These are phyloP conservation scores for Entomortierella parvispora DNA, from an alignment of 192 early-diverging fungal species.

Conservation along the genomic window DNA sequence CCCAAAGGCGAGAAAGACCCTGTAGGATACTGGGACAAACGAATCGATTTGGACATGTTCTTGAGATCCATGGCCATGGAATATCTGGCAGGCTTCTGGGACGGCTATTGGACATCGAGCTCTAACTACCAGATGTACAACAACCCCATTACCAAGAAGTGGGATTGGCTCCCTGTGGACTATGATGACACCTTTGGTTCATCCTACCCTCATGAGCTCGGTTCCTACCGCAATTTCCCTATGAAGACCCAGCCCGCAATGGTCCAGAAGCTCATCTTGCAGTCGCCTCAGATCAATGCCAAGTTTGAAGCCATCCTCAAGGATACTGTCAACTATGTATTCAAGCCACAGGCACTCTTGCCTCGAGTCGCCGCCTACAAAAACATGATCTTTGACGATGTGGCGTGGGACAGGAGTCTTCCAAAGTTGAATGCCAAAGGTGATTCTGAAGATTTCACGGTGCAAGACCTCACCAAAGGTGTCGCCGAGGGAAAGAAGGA, in stretches of 20 bases:
- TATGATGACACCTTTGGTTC: constrained; percentile 57
- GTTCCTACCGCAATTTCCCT: constrained; percentile 29
- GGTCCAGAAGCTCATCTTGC: constrained; percentile 44
- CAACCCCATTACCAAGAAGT: constrained; percentile 45
- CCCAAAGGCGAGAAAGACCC: constrained; percentile 12
- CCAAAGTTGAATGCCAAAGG: constrained; percentile 20
- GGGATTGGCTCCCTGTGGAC: constrained; percentile 54
- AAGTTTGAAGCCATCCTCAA: constrained; percentile 53
- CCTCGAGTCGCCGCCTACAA: constrained; percentile 48
- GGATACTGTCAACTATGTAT: constrained; percentile 52
- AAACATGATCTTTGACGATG: constrained; percentile 54
- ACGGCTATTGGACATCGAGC: constrained; percentile 52
- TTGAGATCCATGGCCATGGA: constrained; percentile 50
- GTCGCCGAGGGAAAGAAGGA: constrained; percentile 2
- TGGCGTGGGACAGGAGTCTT: constrained; percentile 47
- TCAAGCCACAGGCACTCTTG: constrained; percentile 51
- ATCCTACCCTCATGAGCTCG: constrained; percentile 24
- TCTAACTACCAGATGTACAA: constrained; percentile 58
- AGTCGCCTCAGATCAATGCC: constrained; percentile 43
- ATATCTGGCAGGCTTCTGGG: constrained; percentile 52
- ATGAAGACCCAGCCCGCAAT: constrained; percentile 40
- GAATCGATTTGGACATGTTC: constrained; percentile 42
- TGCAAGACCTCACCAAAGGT: constrained; percentile 12
- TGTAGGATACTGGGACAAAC: constrained; percentile 27
- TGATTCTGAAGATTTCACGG: constrained; percentile 4